These are phyloP conservation scores for Lasiodiplodia citricola DNA, from an alignment of 2,329 filamentous ascomycete species.

Conservation along the genomic window DNA sequence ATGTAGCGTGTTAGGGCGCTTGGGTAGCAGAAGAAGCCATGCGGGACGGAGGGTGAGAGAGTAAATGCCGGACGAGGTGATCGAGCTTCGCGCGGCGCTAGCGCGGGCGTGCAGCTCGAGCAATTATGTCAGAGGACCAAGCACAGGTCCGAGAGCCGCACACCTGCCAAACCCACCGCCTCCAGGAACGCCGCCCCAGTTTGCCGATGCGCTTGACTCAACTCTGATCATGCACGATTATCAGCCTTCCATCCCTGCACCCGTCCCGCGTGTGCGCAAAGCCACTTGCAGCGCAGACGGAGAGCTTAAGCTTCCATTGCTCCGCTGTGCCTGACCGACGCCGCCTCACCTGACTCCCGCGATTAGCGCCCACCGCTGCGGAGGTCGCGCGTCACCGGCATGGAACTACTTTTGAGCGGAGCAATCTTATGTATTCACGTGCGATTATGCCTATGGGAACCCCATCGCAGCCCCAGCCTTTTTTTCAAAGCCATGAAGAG, in stretches of 20 bases:
- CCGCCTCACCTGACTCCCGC: background rate
- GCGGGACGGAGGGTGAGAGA: conserved; percentile 9
- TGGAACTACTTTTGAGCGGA: conserved; percentile 14
- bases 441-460: conserved; percentile 17
- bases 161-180: conserved; percentile 12
- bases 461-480: conserved; percentile 15
- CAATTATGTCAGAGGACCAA: conserved; percentile 23
- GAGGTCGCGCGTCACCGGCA: background rate
- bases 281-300: too few species aligned
- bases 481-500: conserved; percentile 18
- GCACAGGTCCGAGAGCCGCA: conserved; percentile 16
- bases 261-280: background rate
- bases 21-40: conserved; percentile 25
- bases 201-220: conserved; percentile 6
- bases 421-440: conserved; percentile 26
- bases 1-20: conserved; percentile 23
- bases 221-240: conserved; percentile 4
- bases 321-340: background rate
- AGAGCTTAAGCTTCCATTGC: too few species aligned
- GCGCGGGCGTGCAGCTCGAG: conserved; percentile 14
- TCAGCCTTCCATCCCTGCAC: background rate
- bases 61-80: conserved; percentile 22
- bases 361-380: background rate
- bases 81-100: conserved; percentile 22
- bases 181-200: conserved; percentile 9